Evolutionary conservation across 1,139 yeast genomes (phyloP), one percentile per base, ranked within the genome.

Genomic region (Candida glucosophila): DNA sequence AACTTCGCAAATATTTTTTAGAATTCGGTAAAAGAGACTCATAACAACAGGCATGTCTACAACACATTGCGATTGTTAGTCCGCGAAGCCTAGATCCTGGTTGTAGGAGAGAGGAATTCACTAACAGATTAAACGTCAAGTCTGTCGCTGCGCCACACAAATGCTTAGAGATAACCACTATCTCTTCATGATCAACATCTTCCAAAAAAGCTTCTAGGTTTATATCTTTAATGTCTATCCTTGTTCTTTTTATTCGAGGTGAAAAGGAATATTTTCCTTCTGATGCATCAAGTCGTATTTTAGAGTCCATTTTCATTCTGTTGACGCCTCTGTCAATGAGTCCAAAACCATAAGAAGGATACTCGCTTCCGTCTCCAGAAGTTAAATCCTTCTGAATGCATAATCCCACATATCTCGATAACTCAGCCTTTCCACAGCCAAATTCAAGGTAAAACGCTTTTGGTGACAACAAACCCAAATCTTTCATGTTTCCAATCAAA

Each of bases 71-170:
- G 22, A 86, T 82, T 22, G 80, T 54, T 31, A 80, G 49, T 0
- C 92, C 93, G 2, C 55, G 50, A 28, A 74, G 50, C 1, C 26
- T 26, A 5, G 23, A 23, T 6, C 31, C 25, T 6, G 31, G 30
- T 2, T 29, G 24, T 10, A 46, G 20, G 15, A 56, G 25, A 2
- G 37, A 20, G 14, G 73, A 66, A 31, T 74, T 76, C 16, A 64
- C 35, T 2, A 83, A 46, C 56, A 86, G 80, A 37, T 75, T 65
- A 20, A 86, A 51, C 0, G 95, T 80, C 25, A 86, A 57, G 47
- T 86, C 96, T 0, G 96, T 86, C 1, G 96, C 96, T 5, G 81
- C 93, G 5, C 96, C 96, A 54, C 96, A 86, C 22, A 86, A 55
- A 53, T 86, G 96, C 48, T 86, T 86, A 3, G 95, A 83, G 2